These are phyloP conservation scores for Acmispon strigosus DNA, from an alignment of 306 rosid species.

Conservation along the genomic window DNA sequence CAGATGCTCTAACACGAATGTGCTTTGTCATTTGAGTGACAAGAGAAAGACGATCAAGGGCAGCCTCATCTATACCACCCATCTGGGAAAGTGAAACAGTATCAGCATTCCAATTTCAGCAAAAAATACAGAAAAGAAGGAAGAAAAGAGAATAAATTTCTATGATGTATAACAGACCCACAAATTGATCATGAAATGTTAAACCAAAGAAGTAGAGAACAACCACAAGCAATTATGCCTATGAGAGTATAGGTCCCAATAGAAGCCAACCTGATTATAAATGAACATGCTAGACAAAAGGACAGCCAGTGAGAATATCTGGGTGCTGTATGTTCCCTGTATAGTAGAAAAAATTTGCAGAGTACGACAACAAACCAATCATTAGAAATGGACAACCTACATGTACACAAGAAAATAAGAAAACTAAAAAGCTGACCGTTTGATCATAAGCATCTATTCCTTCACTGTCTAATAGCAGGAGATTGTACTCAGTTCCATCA, in stretches of 20 bases:
- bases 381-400: background rate
- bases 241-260: background rate
- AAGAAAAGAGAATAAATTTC: background rate
- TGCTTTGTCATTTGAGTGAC: slow-evolving; percentile 96
- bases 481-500: slow-evolving; percentile 89
- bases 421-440: slow-evolving; percentile 50
- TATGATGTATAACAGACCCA: background rate
- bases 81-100: slow-evolving; percentile 39
- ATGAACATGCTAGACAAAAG: slow-evolving; percentile 93
- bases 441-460: slow-evolving; percentile 98
- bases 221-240: background rate
- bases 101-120: slow-evolving; percentile 17
- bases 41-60: slow-evolving; percentile 89
- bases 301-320: slow-evolving; percentile 87
- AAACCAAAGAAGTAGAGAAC: background rate
- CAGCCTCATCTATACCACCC: slow-evolving; percentile 95
- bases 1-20: slow-evolving; percentile 82
- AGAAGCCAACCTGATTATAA: slow-evolving; percentile 79
- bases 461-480: slow-evolving; percentile 79
- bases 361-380: background rate
- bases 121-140: slow-evolving; percentile 1
- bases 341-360: background rate
- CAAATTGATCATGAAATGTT: slow-evolving; percentile 1
- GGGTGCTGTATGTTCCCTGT: slow-evolving; percentile 97
- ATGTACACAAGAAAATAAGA: background rate